Conservation (phyloP, 2,329 filamentous ascomycete species). For the Fonsecaea monophora region DNA sequence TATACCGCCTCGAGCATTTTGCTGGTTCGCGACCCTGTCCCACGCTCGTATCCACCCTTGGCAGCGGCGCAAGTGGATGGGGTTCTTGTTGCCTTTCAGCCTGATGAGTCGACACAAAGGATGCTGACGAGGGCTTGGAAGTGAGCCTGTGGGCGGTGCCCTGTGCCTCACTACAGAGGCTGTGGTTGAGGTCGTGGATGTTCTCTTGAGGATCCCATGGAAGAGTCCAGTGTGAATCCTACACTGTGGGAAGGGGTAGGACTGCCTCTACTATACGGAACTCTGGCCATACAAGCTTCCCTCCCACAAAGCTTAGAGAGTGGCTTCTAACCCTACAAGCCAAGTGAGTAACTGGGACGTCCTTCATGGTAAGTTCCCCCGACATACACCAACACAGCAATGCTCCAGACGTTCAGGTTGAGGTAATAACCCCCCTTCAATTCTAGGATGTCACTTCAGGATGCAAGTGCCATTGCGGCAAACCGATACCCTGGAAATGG, state of each 20-base stretch:
- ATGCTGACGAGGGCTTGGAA: neutral
- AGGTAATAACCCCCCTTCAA: neutral
- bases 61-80: neutral
- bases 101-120: neutral
- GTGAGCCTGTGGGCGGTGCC: neutral
- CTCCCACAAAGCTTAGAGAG: neutral
- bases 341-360: neutral
- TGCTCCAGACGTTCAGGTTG: neutral
- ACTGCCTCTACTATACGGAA: neutral
- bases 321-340: neutral
- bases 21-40: neutral
- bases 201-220: no score
- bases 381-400: neutral
- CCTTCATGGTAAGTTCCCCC: slow-evolving; percentile 3
- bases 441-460: neutral
- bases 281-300: no score
- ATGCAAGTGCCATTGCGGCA: slow-evolving; percentile 13
- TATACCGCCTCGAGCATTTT: neutral
- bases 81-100: neutral
- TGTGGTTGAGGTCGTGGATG: neutral
- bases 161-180: neutral
- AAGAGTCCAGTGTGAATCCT: neutral
- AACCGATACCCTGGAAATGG: slow-evolving; percentile 11
- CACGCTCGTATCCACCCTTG: neutral
- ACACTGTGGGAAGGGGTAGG: neutral